Evolutionary conservation across 257 asterid genomes (phyloP), one percentile per base, ranked within the genome.

Genomic region (Solanum sitiens): DNA sequence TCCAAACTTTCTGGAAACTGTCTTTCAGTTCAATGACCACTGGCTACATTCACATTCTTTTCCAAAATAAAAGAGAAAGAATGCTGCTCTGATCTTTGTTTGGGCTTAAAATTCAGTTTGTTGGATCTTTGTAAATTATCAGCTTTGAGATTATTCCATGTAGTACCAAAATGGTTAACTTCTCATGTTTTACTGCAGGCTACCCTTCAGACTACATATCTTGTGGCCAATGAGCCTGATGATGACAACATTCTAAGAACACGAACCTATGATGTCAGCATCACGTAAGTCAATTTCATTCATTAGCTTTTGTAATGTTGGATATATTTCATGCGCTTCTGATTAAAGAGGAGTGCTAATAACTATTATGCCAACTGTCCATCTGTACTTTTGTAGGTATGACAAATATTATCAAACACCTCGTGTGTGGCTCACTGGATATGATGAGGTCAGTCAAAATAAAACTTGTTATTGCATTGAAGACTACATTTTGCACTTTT

Each of bases 351-450:
- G 47, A 80, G 85, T 30, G 25, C 25, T 45, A 45, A 27, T 15
- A 30, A 80, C n/a, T 42, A 37, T n/a, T 72, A 27, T 21, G 73
- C 74, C 72, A 67, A 39, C 16, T 13, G 77, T 20, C 73, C 47
- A 71, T 53, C 56, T 47, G 83, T 70, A 73, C 86, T 85, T 89
- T 86, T 83, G 63, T 88, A 97, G 99, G 95, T 95, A 96, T 87
- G 99, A 97, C 94, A 95, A 97, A 90, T 97, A 96, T 86, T 97
- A 96, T 92, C 99, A 97, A 94, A 97, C 99, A 47, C 99, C 99
- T 88, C 96, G 99, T 79, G 98, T 97, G 87, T 97, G 99, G 99
- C 99, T 97, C 82, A 96, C 99, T 87, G 99, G 99, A 88, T 97
- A 97, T 89, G 99, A 97, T 71, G 99, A 97, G 98, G 99, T 96